phyloP scores from a whole-genome alignment of 257 asterid species.

The Dorcoceras hygrometricum region DNA sequence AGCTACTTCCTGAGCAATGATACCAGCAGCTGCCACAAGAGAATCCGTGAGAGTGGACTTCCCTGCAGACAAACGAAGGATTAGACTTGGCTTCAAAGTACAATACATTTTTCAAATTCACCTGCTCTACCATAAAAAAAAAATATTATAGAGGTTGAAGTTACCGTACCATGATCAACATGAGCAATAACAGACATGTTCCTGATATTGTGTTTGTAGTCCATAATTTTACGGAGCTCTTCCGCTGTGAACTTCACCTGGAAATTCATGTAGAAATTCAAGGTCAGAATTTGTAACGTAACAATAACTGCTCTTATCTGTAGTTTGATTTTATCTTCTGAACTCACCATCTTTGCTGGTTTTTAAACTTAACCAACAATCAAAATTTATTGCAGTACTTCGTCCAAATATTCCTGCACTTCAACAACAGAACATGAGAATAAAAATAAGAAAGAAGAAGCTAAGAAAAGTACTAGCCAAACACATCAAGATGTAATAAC shows the following conservation, averaged over 20 bases:
- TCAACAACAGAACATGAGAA: too few species aligned
- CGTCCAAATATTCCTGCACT: too few species aligned
- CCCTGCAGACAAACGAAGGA: slow-evolving; percentile 23
- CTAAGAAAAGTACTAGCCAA: too few species aligned
- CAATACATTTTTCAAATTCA: background rate
- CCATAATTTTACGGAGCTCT: slow-evolving; percentile 59
- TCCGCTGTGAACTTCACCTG: slow-evolving; percentile 64
- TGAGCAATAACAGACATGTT: slow-evolving; percentile 68
- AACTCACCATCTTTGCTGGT: too few species aligned
- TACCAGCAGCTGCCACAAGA: slow-evolving; percentile 48
- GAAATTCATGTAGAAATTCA: too few species aligned
- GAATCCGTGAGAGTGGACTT: slow-evolving; percentile 41
- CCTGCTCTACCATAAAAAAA: background rate
- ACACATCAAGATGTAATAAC: too few species aligned
- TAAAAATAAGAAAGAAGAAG: too few species aligned
- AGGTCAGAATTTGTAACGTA: too few species aligned
- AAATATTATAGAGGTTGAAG: background rate
- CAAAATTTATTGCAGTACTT: too few species aligned
- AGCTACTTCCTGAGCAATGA: slow-evolving; percentile 35
- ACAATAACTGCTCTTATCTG: too few species aligned
- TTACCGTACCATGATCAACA: slow-evolving; percentile 50
- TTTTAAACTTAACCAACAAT: too few species aligned
- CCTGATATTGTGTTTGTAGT: slow-evolving; percentile 49
- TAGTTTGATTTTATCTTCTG: too few species aligned
- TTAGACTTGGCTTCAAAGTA: background rate